These are phyloP conservation scores for Hermanozyma aechmeae DNA, from an alignment of 805 yeast genomes.

Conservation along the genomic window DNA sequence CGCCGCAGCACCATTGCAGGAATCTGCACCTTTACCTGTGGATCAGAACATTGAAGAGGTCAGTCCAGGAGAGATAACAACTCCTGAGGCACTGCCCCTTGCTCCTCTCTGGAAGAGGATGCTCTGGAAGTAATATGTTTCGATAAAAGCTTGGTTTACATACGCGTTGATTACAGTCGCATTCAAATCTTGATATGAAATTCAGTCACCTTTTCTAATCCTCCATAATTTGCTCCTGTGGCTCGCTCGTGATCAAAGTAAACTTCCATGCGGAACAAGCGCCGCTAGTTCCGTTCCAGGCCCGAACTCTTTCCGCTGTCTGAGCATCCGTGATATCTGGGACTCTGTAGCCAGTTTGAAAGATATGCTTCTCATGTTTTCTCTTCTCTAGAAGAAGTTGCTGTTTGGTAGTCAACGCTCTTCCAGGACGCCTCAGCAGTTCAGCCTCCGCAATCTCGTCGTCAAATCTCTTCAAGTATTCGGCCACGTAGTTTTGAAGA, in stretches of 20 bases:
- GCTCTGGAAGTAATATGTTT: constrained; percentile 2
- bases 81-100: too few species aligned
- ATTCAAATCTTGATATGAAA: too few species aligned
- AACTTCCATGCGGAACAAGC: constrained; percentile 58
- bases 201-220: too few species aligned
- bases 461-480: constrained; percentile 60
- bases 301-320: constrained; percentile 50
- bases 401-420: constrained; percentile 73
- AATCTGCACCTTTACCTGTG: too few species aligned
- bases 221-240: constrained; percentile 4
- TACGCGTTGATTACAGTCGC: constrained; percentile 1
- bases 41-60: too few species aligned
- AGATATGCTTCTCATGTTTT: constrained; percentile 54
- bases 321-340: constrained; percentile 62
- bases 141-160: constrained; percentile 1
- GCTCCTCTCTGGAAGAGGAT: constrained; percentile 5
- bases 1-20: not conserved
- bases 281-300: constrained; percentile 81
- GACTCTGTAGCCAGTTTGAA: constrained; percentile 54
- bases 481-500: constrained; percentile 49
- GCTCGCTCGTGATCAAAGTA: constrained; percentile 22
- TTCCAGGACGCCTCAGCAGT: constrained; percentile 67
- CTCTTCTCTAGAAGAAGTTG: constrained; percentile 52
- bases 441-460: constrained; percentile 62
- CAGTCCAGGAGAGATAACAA: too few species aligned